Conservation (phyloP, 192 early-diverging fungal species). For the Coemansia sp. region DNA sequence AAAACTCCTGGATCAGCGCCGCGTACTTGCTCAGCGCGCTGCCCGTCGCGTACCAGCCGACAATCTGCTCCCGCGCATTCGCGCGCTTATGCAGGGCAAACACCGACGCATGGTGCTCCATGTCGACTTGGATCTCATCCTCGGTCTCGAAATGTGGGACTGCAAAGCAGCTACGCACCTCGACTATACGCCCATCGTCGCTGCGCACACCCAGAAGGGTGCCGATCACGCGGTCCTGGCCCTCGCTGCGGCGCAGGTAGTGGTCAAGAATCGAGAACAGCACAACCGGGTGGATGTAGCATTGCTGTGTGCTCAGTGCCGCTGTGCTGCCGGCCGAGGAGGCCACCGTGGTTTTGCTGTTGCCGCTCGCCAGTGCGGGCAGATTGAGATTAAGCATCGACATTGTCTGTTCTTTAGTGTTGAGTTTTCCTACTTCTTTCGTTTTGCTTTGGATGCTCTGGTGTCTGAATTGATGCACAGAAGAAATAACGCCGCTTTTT, state of each 20-base stretch:
- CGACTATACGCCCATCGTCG: slow-evolving; percentile 83
- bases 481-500: no score
- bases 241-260: slow-evolving; percentile 79
- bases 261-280: slow-evolving; percentile 93
- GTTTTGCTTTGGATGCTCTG: no score
- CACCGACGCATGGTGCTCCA: slow-evolving; percentile 86
- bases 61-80: slow-evolving; percentile 84
- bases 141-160: slow-evolving; percentile 76
- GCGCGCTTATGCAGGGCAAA: slow-evolving; percentile 85
- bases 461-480: not conserved
- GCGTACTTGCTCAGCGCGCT: slow-evolving; percentile 64
- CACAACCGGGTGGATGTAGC: slow-evolving; percentile 71
- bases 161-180: slow-evolving; percentile 86
- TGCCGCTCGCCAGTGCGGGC: slow-evolving; percentile 30
- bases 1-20: slow-evolving; percentile 77
- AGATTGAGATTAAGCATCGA: slow-evolving; percentile 53
- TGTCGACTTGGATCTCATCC: slow-evolving; percentile 81
- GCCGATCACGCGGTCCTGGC: slow-evolving; percentile 83
- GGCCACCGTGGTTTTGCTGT: slow-evolving; percentile 1
- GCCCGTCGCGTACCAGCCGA: slow-evolving; percentile 92
- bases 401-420: slow-evolving; percentile 2
- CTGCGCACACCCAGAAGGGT: slow-evolving; percentile 86
- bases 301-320: slow-evolving; percentile 40
- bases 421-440: not conserved
- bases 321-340: slow-evolving; percentile 19